Evolutionary conservation across 139 green algal species (phyloP).

Genomic region (Penium margaritaceum): DNA sequence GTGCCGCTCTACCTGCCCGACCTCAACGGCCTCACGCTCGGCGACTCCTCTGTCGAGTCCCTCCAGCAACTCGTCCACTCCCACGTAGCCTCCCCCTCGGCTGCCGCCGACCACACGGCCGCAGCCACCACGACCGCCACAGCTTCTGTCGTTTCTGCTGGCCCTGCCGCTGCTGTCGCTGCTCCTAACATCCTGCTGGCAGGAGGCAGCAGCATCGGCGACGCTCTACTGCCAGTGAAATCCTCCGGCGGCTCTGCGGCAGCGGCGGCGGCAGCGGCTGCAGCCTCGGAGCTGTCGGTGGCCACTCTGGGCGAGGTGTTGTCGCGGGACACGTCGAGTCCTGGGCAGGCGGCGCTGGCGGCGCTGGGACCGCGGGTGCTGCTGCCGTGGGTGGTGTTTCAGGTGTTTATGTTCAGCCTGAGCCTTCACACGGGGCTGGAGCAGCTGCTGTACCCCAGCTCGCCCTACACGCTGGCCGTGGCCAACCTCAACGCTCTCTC

Average conservation of each 20-base stretch:
- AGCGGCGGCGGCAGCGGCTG: background rate
- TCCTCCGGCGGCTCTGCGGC: background rate
- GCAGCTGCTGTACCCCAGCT: constrained; percentile 2
- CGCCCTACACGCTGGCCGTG: constrained; percentile 29
- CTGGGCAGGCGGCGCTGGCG: background rate
- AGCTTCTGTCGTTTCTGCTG: background rate
- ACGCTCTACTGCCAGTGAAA: background rate
- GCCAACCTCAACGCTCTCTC: constrained; percentile 33
- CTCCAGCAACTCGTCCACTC: background rate
- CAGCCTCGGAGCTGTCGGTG: background rate
- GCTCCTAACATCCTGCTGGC: background rate
- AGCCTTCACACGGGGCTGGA: constrained; percentile 26
- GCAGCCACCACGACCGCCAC: background rate
- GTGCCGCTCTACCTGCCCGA: constrained; percentile 28
- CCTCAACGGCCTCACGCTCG: constrained; percentile 22
- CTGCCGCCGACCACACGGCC: background rate
- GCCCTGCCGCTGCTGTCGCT: background rate
- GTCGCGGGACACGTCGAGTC: background rate
- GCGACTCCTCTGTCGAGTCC: constrained; percentile 11
- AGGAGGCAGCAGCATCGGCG: background rate
- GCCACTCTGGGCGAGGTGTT: background rate
- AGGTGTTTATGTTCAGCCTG: constrained; percentile 38
- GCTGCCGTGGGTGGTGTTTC: constrained; percentile 25
- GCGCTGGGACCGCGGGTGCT: too few relatives aligned
- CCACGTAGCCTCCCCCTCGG: too few relatives aligned